Evolutionary conservation across 169 alveolate species (phyloP), one percentile per base, ranked within the genome.

Genomic region (Sarcocystis neurona): DNA sequence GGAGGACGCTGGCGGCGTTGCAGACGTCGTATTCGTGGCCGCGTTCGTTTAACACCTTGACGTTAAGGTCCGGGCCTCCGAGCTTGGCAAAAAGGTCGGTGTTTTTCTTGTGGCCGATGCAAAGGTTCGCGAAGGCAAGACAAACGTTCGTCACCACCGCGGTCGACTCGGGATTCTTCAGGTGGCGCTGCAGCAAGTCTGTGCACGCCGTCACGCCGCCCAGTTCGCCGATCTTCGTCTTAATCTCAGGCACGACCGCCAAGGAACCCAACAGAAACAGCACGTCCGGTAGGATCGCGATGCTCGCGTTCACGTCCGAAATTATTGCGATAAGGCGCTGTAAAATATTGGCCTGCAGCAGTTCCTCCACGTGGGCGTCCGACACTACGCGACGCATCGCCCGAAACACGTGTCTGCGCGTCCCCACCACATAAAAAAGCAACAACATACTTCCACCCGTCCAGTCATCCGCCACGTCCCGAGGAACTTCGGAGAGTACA

Each of bases 41-140:
- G 66, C 94, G 95, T 70, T 95, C 94, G 30, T 89, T 91, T 50
- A 96, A 85, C 20, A 95, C 93, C 34, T 94, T 78, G 43, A 96
- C 97, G 72, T 95, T 95, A 47, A 95, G 78, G 56, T 94, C 97
- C 0, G 98, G 98, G n/a, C 98, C 98, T 37, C 95, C 94, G 58
- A 95, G 85, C 85, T 94, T 91, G 91, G 90, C 85, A 90, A 96
- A 96, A 41, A 94, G 91, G 48, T 92, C 95, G 23, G 95, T 92
- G 77, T 96, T 96, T 47, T 90, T 94, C 79, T 94, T 93, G 87
- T 95, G 95, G 77, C 95, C 98, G 34, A 96, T 95, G 80, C 97
- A 95, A 77, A 96, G 94, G 90, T 95, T 96, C 12, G 98, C 98
- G 84, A 96, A 93, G 12, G 98, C 98, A 39, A 96, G 92, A 86